These are phyloP conservation scores for Sugiyamaella grinbergsii DNA, from an alignment of 1,139 yeast genomes.

Conservation along the genomic window DNA sequence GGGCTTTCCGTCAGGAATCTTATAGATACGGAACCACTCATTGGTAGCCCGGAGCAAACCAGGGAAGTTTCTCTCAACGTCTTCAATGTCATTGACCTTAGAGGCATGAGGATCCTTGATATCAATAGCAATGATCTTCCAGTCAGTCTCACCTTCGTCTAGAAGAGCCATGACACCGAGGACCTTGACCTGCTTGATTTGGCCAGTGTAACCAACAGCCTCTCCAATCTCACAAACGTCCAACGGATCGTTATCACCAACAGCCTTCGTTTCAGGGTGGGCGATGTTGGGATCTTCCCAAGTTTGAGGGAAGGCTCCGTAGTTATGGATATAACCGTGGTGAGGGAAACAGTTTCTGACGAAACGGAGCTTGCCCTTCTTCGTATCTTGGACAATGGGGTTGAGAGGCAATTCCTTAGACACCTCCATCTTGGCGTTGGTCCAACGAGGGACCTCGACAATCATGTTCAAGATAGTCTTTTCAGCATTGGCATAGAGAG, in stretches of 20 bases:
- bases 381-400: constrained; percentile 83
- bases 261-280: constrained; percentile 58
- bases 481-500: constrained; percentile 64
- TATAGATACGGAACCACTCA: constrained; percentile 90
- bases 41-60: constrained; percentile 79
- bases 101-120: constrained; percentile 74
- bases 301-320: constrained; percentile 93
- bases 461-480: constrained; percentile 75
- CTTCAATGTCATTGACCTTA: constrained; percentile 71
- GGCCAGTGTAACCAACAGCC: constrained; percentile 68
- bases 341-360: constrained; percentile 88
- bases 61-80: constrained; percentile 74
- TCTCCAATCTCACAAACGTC: constrained; percentile 91
- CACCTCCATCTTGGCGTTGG: constrained; percentile 87
- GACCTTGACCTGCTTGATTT: constrained; percentile 77
- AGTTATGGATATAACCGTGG: constrained; percentile 89
- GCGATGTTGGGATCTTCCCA: constrained; percentile 87
- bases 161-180: constrained; percentile 84
- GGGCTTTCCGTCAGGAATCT: constrained; percentile 89
- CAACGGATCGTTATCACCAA: constrained; percentile 88
- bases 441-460: constrained; percentile 91
- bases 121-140: constrained; percentile 85
- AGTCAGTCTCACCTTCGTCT: constrained; percentile 92
- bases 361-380: constrained; percentile 79
- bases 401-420: constrained; percentile 64